phyloP scores from a whole-genome alignment of 129 eudicot species.

The Mikania micrantha region DNA sequence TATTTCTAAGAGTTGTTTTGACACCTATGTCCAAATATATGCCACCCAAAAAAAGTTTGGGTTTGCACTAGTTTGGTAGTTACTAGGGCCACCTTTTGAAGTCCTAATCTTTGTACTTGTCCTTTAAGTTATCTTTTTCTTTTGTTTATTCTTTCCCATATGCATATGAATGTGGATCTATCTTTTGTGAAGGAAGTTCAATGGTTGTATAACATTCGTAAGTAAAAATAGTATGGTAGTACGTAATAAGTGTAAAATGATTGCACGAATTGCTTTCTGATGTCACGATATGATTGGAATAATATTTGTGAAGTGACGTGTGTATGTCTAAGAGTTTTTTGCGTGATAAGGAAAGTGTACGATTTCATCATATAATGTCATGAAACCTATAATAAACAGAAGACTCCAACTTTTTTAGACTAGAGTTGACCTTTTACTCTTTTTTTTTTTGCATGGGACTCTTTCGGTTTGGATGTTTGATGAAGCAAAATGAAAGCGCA shows the following conservation, averaged over 20 bases:
- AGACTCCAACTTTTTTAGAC: not conserved
- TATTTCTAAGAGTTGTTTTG: not conserved
- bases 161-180: not conserved
- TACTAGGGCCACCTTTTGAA: conserved; percentile 11
- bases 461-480: not conserved
- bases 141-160: not conserved
- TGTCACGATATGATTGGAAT: not conserved
- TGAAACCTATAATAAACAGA: not conserved
- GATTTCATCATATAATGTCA: not conserved
- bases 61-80: conserved; percentile 3
- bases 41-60: not conserved
- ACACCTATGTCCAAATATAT: not conserved
- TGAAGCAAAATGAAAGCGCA: not conserved
- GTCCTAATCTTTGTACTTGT: not conserved
- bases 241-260: not conserved
- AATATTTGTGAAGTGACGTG: not conserved
- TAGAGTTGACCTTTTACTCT: not conserved
- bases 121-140: not conserved
- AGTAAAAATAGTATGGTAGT: not conserved
- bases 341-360: not conserved
- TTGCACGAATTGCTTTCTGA: not conserved
- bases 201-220: not conserved
- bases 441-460: not conserved
- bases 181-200: not conserved
- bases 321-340: not conserved